These are phyloP conservation scores for Chernovozyma aurita DNA, from an alignment of 1,139 yeast genomes.

Conservation along the genomic window DNA sequence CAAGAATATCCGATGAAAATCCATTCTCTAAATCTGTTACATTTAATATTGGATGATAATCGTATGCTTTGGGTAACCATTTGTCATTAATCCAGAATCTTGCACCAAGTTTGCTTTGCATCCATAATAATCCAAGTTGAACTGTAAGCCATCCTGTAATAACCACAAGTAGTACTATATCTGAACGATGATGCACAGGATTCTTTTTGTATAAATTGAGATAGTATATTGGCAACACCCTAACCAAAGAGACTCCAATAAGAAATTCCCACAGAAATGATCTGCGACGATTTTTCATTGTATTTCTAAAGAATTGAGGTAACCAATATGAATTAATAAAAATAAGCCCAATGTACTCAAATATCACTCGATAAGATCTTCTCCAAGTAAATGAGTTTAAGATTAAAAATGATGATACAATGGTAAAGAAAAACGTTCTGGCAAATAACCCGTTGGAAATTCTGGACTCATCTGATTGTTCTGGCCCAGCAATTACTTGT, in stretches of 20 bases:
- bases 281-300: conserved; percentile 63
- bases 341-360: conserved; percentile 54
- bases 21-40: conserved; percentile 63
- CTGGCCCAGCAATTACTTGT: conserved; percentile 9
- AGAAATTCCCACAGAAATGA: conserved; percentile 72
- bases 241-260: conserved; percentile 56
- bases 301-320: conserved; percentile 85
- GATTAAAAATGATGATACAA: conserved; percentile 56
- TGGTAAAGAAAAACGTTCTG: conserved; percentile 54
- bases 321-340: conserved; percentile 73
- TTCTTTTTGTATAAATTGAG: conserved; percentile 41
- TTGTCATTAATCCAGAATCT: conserved; percentile 78
- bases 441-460: conserved; percentile 59
- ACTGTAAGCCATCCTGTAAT: conserved; percentile 49
- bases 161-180: conserved; percentile 42
- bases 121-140: conserved; percentile 52
- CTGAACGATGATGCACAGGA: conserved; percentile 58
- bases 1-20: conserved; percentile 33
- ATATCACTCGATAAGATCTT: conserved; percentile 43
- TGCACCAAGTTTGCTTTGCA: conserved; percentile 70
- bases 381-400: conserved; percentile 67
- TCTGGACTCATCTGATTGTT: conserved; percentile 46
- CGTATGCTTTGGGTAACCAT: conserved; percentile 73
- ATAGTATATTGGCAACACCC: conserved; percentile 65
- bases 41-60: conserved; percentile 67